These are phyloP conservation scores for Lactifluus hygrophoroides DNA, from an alignment of 768 basidiomycete species.

Conservation along the genomic window DNA sequence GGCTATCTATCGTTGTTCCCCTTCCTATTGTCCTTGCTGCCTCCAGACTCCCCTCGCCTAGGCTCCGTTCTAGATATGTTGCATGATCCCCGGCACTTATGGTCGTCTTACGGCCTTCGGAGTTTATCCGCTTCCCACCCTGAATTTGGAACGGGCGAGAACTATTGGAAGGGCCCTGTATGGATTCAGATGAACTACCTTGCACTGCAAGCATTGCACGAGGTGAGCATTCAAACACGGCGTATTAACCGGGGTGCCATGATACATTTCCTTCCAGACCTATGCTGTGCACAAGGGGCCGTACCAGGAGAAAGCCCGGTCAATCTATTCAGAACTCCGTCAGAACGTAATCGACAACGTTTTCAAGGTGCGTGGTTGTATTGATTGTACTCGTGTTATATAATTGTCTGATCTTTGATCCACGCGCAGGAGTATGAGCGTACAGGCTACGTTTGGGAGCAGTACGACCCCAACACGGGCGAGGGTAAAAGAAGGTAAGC, in stretches of 20 bases:
- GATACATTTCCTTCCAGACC: slow-evolving; percentile 37
- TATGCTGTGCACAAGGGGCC: slow-evolving; percentile 80
- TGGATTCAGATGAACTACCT: slow-evolving; percentile 99
- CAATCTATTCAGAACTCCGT: slow-evolving; percentile 75
- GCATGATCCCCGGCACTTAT: slow-evolving; percentile 73
- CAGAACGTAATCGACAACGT: slow-evolving; percentile 83
- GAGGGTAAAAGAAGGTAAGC: slow-evolving; percentile 76
- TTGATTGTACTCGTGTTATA: not conserved
- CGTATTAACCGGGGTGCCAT: not conserved
- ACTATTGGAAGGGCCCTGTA: slow-evolving; percentile 96
- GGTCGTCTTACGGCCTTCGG: slow-evolving; percentile 86
- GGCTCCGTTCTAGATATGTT: slow-evolving; percentile 75
- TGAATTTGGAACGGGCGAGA: slow-evolving; percentile 87
- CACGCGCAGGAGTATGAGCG: slow-evolving; percentile 70
- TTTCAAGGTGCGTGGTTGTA: slow-evolving; percentile 39
- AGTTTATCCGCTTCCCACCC: slow-evolving; percentile 83
- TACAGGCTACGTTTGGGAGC: slow-evolving; percentile 96
- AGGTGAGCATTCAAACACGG: slow-evolving; percentile 35
- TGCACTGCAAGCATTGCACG: slow-evolving; percentile 68
- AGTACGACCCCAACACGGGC: slow-evolving; percentile 81
- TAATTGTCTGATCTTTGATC: not conserved
- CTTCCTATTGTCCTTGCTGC: slow-evolving; percentile 74
- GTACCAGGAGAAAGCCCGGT: slow-evolving; percentile 58
- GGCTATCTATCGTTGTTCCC: slow-evolving; percentile 96
- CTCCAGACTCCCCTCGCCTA: slow-evolving; percentile 69